Percentiles rank a stretch among this genome's conserved stretches.
Conservation (phyloP, 2,329 filamentous ascomycete species). For the Claviceps spartinae region DNA sequence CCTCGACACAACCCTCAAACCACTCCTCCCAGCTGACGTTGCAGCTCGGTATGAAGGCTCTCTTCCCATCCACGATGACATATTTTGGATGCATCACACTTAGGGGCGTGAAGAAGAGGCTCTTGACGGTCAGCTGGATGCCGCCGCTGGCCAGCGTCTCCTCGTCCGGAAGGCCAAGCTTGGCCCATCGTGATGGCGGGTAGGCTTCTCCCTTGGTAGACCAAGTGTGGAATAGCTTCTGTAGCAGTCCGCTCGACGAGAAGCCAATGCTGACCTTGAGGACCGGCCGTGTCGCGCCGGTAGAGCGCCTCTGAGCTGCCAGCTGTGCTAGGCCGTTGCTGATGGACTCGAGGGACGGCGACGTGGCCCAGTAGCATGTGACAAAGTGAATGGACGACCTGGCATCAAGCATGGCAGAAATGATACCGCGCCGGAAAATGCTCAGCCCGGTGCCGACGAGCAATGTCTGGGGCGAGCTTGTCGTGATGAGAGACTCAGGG, state of each 20-base stretch:
- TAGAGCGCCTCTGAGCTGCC: slow-evolving; percentile 29
- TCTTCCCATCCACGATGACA: slow-evolving; percentile 54
- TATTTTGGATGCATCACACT: slow-evolving; percentile 87
- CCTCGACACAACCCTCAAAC: slow-evolving; percentile 64
- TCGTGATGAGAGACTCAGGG: slow-evolving; percentile 33
- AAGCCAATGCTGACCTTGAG: slow-evolving; percentile 61
- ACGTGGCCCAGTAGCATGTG: slow-evolving; percentile 71
- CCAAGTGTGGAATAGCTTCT: slow-evolving; percentile 64
- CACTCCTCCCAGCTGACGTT: slow-evolving; percentile 83
- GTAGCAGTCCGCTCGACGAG: slow-evolving; percentile 57
- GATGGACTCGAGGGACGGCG: slow-evolving; percentile 45
- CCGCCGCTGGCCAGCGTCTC: slow-evolving; percentile 37
- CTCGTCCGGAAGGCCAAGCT: slow-evolving; percentile 49
- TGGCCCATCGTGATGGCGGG: slow-evolving; percentile 42
- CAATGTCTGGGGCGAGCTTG: slow-evolving; percentile 33
- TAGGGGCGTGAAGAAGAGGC: slow-evolving; percentile 64
- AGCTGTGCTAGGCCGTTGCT: slow-evolving; percentile 44
- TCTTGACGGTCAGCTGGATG: slow-evolving; percentile 60
- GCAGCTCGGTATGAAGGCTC: slow-evolving; percentile 61
- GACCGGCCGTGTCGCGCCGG: slow-evolving; percentile 10
- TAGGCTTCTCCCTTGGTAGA: slow-evolving; percentile 49
- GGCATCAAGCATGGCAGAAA: slow-evolving; percentile 48
- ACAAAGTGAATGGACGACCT: slow-evolving; percentile 57
- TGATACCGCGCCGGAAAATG: slow-evolving; percentile 39
- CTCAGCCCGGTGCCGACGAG: slow-evolving; percentile 44